Evolutionary conservation across 352 stramenopile species (phyloP).

Genomic region (Globisporangium alternatum): DNA sequence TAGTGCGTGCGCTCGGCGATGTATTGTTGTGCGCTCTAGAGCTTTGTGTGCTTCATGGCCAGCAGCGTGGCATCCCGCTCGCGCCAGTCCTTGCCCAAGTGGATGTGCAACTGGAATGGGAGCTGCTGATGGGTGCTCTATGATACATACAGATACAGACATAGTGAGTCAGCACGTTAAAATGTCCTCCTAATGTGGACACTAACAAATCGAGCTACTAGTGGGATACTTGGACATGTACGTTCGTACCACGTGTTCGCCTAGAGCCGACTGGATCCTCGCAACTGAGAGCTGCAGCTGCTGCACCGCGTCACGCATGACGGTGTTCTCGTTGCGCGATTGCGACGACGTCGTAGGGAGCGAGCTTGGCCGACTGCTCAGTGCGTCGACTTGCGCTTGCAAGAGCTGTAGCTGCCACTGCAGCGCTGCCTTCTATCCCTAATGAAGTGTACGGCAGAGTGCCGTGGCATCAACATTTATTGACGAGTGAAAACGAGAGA

Average conservation of each 20-base stretch:
- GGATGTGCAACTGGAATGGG: slow-evolving; percentile 14
- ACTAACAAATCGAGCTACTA: background rate
- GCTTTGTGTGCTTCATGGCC: slow-evolving; percentile 28
- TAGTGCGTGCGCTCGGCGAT: slow-evolving; percentile 32
- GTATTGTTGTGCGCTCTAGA: slow-evolving; percentile 30
- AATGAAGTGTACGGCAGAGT: background rate
- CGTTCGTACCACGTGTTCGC: background rate
- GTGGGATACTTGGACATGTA: background rate
- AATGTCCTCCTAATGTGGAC: too few species aligned
- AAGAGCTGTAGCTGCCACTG: background rate
- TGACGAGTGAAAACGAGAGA: too few species aligned
- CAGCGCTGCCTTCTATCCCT: background rate
- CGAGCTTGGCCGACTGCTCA: background rate
- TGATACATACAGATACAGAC: too few species aligned
- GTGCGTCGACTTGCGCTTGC: background rate
- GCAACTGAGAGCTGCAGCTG: background rate
- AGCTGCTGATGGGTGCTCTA: background rate
- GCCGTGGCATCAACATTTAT: too few species aligned
- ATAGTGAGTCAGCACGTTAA: background rate
- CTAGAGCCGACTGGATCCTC: background rate
- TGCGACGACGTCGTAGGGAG: background rate
- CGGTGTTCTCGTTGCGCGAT: background rate
- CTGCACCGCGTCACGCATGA: background rate
- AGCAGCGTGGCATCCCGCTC: slow-evolving; percentile 29
- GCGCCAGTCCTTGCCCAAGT: slow-evolving; percentile 19